Evolutionary conservation across 2,329 filamentous ascomycete species (phyloP), one percentile per base, ranked within the genome.

Genomic region (Claviceps purpurea): DNA sequence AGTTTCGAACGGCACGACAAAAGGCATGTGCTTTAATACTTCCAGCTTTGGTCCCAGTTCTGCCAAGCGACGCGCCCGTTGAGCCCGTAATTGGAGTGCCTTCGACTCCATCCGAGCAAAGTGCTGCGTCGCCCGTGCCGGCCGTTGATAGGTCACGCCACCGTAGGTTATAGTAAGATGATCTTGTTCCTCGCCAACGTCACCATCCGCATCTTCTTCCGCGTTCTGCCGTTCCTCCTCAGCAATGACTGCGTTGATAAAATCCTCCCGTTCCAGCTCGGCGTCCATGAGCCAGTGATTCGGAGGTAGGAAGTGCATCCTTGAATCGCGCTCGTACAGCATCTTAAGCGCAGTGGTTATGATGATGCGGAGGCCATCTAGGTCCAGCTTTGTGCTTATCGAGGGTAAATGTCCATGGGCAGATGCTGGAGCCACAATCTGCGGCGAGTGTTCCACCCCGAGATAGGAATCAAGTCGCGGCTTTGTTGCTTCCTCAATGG

Each of bases 21-120:
- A 98, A 0, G 93, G 93, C 83, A 98, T 94, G 61, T 97, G 94
- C 58, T 93, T 85, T 49, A 98, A 69, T 5, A 98, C 87, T 62
- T 96, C 90, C 10, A 96, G 73, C 58, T 91, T 84, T 0, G 93
- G 91, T 0, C 86, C 88, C 55, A 95, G 81, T 14, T 85, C 78
- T 47, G 90, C 87, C 24, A 94, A 70, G 55, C 87, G 79, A 57
- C 87, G 82, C 58, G 84, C 82, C 40, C 84, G 76, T 44, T 82
- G 82, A 6, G 78, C 75, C 61, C 81, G 82, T 56, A 81, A 78
- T 60, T 88, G 81, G 57, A 82, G 78, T 41, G 75, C 73, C 57
- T 79, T 78, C 45, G 85, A 66, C 51, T 73, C 72, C 62, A 90
- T 85, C 20, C 30, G 30, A 34, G 30, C 8, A 11, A 34, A 34